Evolutionary conservation across 1,284 basidiomycete genomes (phyloP).

Genomic region (Bondarzewia mesenterica): DNA sequence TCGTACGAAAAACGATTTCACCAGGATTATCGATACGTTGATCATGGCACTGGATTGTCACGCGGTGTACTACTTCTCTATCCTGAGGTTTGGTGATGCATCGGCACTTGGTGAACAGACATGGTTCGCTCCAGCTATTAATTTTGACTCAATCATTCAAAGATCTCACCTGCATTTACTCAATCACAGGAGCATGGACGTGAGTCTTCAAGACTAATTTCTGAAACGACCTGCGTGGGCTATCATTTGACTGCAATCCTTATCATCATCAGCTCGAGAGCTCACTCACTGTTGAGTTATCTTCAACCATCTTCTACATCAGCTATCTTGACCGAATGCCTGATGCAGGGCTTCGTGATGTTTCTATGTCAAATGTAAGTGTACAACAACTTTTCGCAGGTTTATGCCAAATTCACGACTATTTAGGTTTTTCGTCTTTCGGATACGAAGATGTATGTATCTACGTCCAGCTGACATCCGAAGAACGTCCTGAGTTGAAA

Average conservation of each 20-base stretch:
- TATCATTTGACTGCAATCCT: background rate
- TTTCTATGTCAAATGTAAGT: background rate
- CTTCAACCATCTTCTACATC: background rate
- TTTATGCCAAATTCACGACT: background rate
- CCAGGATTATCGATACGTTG: background rate
- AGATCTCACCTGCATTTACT: background rate
- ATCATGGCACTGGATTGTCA: background rate
- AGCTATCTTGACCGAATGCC: background rate
- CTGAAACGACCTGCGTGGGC: too few relatives aligned
- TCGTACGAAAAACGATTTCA: background rate
- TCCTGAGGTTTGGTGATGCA: background rate
- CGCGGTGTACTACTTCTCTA: background rate
- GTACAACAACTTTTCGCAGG: background rate
- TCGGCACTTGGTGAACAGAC: background rate
- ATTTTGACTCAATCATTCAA: background rate
- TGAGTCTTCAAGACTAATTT: background rate
- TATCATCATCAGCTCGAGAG: background rate
- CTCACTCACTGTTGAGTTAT: background rate
- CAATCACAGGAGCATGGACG: background rate
- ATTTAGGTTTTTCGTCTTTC: background rate
- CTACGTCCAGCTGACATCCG: background rate
- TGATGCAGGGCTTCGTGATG: background rate
- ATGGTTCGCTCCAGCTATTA: background rate
- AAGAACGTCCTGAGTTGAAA: too few relatives aligned
- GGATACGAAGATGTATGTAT: background rate